phyloP scores from a whole-genome alignment of 2,329 filamentous ascomycete genomes.

The Phialocephala subalpina region DNA sequence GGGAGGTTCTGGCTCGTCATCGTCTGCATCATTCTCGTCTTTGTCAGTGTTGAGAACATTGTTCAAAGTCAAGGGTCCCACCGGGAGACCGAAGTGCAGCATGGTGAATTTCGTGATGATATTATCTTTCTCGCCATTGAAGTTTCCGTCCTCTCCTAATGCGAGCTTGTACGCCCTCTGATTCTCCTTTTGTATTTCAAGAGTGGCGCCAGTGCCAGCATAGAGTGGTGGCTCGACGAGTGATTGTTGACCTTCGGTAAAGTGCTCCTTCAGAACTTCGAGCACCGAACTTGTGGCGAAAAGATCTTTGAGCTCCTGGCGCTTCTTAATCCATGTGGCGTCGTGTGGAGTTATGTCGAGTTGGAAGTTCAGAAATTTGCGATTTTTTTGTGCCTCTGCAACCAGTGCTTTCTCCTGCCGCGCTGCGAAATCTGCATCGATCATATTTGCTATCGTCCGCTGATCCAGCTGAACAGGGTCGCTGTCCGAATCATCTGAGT shows the following conservation, averaged over 20 bases:
- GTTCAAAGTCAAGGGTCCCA: constrained; percentile 38
- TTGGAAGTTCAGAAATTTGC: constrained; percentile 9
- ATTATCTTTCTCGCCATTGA: constrained; percentile 36
- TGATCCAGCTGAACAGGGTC: background rate
- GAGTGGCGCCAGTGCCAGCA: constrained; percentile 16
- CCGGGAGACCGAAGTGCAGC: constrained; percentile 42
- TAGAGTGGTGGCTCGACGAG: constrained; percentile 23
- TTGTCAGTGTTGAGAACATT: constrained; percentile 34
- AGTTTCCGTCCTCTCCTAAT: constrained; percentile 10
- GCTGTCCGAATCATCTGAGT: background rate
- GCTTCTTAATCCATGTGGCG: constrained; percentile 21
- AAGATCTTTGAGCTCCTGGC: constrained; percentile 14
- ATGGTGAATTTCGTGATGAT: constrained; percentile 42
- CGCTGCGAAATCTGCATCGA: background rate
- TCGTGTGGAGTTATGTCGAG: constrained; percentile 33
- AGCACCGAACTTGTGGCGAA: constrained; percentile 13
- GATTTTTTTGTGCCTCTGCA: background rate
- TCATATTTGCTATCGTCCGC: background rate
- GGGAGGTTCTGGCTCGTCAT: constrained; percentile 28
- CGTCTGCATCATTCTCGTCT: constrained; percentile 20
- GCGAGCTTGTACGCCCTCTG: constrained; percentile 29
- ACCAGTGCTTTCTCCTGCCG: background rate
- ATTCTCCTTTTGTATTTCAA: constrained; percentile 32
- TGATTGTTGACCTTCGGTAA: background rate
- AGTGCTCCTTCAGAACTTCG: constrained; percentile 21